These are phyloP conservation scores for Cytospora piceae DNA, from an alignment of 2,329 filamentous ascomycete species.

Conservation along the genomic window DNA sequence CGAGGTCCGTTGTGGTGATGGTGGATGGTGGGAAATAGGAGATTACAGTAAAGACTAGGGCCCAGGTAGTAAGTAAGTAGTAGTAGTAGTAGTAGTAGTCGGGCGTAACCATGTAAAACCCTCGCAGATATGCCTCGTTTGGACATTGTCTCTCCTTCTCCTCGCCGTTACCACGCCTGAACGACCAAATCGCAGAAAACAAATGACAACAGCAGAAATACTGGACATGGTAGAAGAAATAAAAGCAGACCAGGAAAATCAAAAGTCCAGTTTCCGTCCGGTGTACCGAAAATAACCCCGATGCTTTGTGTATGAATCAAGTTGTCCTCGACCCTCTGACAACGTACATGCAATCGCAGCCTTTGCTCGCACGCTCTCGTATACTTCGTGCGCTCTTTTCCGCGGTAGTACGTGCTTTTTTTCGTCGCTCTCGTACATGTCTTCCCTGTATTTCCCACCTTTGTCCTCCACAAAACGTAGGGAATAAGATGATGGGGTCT, in stretches of 20 bases:
- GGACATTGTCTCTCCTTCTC: slow-evolving; percentile 17
- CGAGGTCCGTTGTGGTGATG: slow-evolving; percentile 7
- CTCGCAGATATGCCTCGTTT: slow-evolving; percentile 10
- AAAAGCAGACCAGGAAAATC: slow-evolving; percentile 15
- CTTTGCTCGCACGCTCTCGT: slow-evolving; percentile 9
- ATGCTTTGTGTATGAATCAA: slow-evolving; percentile 24
- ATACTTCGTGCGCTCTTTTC: slow-evolving; percentile 9
- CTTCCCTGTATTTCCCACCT: background rate
- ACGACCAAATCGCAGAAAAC: slow-evolving; percentile 12
- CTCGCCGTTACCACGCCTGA: slow-evolving; percentile 26
- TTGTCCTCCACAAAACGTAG: slow-evolving; percentile 7
- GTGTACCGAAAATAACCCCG: slow-evolving; percentile 17
- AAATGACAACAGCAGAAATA: background rate
- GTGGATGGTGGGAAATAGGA: slow-evolving; percentile 12
- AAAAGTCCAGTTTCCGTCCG: slow-evolving; percentile 24
- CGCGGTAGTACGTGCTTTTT: background rate
- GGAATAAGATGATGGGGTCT: slow-evolving; percentile 5
- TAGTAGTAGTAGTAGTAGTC: background rate
- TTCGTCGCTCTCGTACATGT: slow-evolving; percentile 21
- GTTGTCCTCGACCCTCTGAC: slow-evolving; percentile 6
- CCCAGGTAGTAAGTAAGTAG: background rate
- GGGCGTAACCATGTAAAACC: background rate
- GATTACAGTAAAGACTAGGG: slow-evolving; percentile 16
- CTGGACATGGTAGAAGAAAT: background rate
- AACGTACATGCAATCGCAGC: slow-evolving; percentile 22